Evolutionary conservation across 345 rosid species (phyloP).

Genomic region (Psidium friedrichsthalianum): DNA sequence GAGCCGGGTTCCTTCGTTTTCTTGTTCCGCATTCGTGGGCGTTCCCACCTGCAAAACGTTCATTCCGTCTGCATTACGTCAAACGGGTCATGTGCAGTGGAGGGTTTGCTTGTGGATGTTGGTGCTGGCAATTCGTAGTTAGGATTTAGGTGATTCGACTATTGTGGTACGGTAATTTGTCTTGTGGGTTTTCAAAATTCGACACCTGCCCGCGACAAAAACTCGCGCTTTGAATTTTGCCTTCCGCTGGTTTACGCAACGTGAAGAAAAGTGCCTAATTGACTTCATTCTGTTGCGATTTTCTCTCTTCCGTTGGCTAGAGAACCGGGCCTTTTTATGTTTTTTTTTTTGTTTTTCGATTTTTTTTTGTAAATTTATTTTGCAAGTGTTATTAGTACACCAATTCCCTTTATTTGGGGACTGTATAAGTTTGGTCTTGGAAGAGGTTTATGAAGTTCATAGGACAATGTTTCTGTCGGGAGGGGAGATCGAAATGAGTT

Average conservation of each 20-base stretch:
- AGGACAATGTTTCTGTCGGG: background rate
- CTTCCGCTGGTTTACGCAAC: background rate
- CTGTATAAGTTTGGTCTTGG: background rate
- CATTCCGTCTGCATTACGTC: background rate
- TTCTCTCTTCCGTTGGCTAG: background rate
- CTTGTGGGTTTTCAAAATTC: constrained; percentile 11
- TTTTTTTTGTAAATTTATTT: background rate
- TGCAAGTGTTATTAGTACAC: background rate
- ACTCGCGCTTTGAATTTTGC: background rate
- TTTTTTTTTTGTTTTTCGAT: background rate
- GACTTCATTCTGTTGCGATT: background rate
- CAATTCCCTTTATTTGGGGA: background rate
- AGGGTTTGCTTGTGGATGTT: background rate
- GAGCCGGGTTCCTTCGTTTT: background rate
- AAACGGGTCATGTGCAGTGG: background rate
- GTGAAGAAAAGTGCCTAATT: background rate
- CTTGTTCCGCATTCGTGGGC: background rate
- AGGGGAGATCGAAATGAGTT: background rate
- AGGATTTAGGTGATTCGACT: too few relatives aligned
- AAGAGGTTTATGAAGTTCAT: background rate
- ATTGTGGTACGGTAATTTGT: too few relatives aligned
- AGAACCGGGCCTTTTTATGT: background rate
- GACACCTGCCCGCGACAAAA: constrained; percentile 1
- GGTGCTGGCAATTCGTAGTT: background rate
- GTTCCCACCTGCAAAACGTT: background rate